Percentiles rank a stretch among this genome's conserved stretches.
Evolutionary conservation across 371 early-diverging fungal species (phyloP).

Genomic region (Synchytrium microbalum): DNA sequence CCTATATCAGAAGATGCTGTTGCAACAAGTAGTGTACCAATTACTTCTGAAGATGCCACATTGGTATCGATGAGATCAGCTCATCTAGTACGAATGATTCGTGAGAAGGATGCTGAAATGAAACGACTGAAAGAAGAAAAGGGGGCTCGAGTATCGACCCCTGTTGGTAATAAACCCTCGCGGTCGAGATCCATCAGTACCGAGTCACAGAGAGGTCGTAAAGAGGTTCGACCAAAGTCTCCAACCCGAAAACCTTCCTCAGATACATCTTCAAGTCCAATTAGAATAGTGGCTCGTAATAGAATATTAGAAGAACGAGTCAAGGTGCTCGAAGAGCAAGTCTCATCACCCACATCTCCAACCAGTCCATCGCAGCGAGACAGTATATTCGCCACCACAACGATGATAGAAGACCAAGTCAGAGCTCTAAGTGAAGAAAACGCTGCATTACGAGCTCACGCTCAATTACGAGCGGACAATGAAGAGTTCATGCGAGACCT

Average conservation of each 20-base stretch:
- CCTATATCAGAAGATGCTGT: neutral
- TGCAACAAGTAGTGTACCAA: too few species aligned
- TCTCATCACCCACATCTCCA: too few species aligned
- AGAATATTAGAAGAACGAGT: neutral
- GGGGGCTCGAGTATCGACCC: too few species aligned
- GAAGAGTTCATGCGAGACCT: too few species aligned
- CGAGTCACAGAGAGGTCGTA: neutral
- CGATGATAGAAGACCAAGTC: too few species aligned
- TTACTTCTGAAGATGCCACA: too few species aligned
- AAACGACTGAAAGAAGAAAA: neutral
- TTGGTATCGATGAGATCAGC: neutral
- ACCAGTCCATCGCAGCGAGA: too few species aligned
- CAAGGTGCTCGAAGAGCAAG: neutral
- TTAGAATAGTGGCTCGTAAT: neutral
- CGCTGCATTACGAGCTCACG: too few species aligned
- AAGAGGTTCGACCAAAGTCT: neutral
- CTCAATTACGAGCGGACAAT: too few species aligned
- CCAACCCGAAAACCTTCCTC: neutral
- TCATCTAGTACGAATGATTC: neutral
- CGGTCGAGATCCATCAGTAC: neutral
- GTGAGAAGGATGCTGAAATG: neutral
- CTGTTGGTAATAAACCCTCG: too few species aligned
- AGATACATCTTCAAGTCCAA: neutral
- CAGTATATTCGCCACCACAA: too few species aligned
- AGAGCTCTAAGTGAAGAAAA: too few species aligned